Base-by-base conservation (phyloP, 1,284 basidiomycete species). In the Tylopilus sp. region DNA sequence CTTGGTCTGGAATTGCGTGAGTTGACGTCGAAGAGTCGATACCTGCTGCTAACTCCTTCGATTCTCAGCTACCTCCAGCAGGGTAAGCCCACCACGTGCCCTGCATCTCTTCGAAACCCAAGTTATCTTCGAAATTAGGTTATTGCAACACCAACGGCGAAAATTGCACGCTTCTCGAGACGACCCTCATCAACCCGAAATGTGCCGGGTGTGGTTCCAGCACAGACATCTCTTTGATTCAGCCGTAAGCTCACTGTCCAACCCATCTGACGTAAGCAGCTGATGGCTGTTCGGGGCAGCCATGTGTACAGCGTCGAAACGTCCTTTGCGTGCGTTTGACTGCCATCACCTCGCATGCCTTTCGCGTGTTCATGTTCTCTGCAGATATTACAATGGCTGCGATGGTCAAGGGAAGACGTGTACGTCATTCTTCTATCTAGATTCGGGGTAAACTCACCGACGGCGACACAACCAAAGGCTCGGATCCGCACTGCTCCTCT, bases 171-270 rank as follows among this genome's bases (percentile, higher is more conserved):
- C 57, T 73, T 29, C 10, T 77, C 21, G 75, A 77, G 60, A 72
- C 65, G 63, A 76, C 71, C 26, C 62, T 77, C 50, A 63, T 60
- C 47, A 74, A 77, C 58, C 69, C 75, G 7, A 58, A 59, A 12
- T 61, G 60, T 30, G 42, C 62, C 2, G 75, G 76, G 3, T 64
- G 69, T 52, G 75, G 75, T 8, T 73, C 73, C 7, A 71, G 67
- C 36, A 58, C 63, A n/a, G 76, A 77, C 52, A 62, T 77, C 41
- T 74, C 73, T 50, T 62, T 77, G 55, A 77, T 77, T 39, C 1
- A 56, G 1, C 72, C 73, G 73, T 75, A 51, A 57, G 74, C 58
- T 21, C 24, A 24, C 36, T 28, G 26, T 28, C 2, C 11, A 18
- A 10, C 26, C 11, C 18, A 15, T 38, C 3, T 36, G 30, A 30